Base-by-base conservation (phyloP, 495 filamentous ascomycete genomes). In the Gamarada debralockiae region DNA sequence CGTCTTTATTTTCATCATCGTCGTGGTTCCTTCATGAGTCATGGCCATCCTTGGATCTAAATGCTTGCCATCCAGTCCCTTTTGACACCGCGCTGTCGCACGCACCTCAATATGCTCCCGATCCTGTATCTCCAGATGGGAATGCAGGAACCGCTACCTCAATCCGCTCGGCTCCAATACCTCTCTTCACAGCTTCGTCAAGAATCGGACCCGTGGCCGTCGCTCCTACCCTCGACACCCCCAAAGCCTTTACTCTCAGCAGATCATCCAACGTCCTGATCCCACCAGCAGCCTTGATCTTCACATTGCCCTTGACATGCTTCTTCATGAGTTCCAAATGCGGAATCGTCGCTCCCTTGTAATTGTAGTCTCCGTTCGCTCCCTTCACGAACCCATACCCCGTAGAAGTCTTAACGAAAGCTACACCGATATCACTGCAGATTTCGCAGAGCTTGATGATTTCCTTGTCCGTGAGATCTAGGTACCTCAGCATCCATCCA, bases 311-410 rank as follows among this genome's bases (percentile, higher is more conserved):
- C 0, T 68, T 69, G 13, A 70, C 65, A 25, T 72, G 65, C 48
- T 74, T 60, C 50, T 72, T 68, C 78, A 82, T 84, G 10, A 83
- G 45, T 63, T 71, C 70, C 15, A 84, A 59, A 56, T 78, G 67
- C 27, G 52, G 43, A 24, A 74, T 54, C 3, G 77, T 81, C 0
- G 74, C 75, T 0, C 77, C 79, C 12, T 66, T 62, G 47, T 77
- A 82, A 39, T 70, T 68, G 53, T 79, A 81, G 25, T 61, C 58
- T 39, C 76, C 77, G 49, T 70, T 67, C 3, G 50, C n/a, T 57
- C 74, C 69, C 61, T 80, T 79, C 18, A 78, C 73, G 57, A 81
- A 82, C 4, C 78, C 79, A 56, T 76, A 82, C 9, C 77, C 79
- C 1, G 77, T 77, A 1, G 73, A 76, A 1, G 80, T 81, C 67